Conservation (phyloP, 164 flowering plant genomes). For the Chimonanthus praecox region DNA sequence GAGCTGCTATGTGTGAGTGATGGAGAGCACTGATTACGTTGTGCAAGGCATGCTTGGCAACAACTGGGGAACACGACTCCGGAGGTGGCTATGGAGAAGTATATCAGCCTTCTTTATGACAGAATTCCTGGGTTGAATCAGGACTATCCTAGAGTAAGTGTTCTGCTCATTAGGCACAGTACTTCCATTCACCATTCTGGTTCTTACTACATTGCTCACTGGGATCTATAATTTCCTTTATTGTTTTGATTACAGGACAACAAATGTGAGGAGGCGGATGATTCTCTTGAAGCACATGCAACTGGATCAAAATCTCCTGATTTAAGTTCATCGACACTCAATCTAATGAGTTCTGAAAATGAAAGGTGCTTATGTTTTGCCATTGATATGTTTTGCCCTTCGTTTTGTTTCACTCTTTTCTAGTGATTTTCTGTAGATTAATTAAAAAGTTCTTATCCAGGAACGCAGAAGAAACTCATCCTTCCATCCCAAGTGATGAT, state of each 20-base stretch:
- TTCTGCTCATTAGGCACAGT: not conserved
- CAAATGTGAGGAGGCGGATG: conserved; percentile 8
- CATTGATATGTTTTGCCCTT: not conserved
- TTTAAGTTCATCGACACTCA: conserved; percentile 7
- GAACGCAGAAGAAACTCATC: conserved; percentile 13
- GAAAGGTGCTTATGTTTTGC: not conserved
- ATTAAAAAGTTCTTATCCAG: conserved; percentile 13
- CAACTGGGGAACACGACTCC: conserved; percentile 55
- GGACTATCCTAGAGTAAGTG: conserved; percentile 28
- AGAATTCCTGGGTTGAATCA: conserved; percentile 41
- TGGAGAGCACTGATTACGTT: conserved; percentile 66
- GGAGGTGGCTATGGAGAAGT: conserved; percentile 68
- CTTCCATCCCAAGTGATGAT: not conserved
- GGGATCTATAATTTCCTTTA: not conserved
- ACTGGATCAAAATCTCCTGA: conserved; percentile 13
- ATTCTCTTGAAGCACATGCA: conserved; percentile 11
- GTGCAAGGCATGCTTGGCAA: conserved; percentile 83
- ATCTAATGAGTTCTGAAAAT: not conserved
- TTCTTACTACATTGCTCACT: not conserved
- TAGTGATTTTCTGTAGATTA: not conserved
- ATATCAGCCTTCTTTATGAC: conserved; percentile 40
- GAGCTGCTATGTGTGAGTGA: conserved; percentile 74
- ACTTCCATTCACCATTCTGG: not conserved
- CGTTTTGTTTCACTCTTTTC: not conserved
- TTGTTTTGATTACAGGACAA: conserved; percentile 19